Conservation (phyloP, 148 eudicot species). For the Amaranthus palmeri region DNA sequence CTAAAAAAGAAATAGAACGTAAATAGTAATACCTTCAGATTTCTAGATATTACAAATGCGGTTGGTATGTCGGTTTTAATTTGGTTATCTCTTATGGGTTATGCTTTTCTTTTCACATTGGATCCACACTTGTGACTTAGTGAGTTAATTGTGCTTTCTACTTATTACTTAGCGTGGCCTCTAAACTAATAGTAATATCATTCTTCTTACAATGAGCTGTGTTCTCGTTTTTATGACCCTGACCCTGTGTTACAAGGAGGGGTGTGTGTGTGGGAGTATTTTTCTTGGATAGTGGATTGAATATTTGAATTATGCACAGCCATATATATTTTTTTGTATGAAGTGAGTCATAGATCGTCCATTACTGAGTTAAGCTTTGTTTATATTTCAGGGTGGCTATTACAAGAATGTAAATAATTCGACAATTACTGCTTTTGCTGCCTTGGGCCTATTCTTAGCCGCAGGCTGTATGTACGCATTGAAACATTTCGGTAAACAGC, state of each 20-base stretch:
- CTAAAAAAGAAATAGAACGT: too few relatives aligned
- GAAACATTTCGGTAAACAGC: slow-evolving; percentile 70
- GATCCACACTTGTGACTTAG: neutral
- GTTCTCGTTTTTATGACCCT: too few relatives aligned
- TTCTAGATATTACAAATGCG: neutral
- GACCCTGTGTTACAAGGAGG: too few relatives aligned
- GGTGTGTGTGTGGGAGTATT: too few relatives aligned
- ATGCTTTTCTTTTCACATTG: neutral
- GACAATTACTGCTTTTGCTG: slow-evolving; percentile 58
- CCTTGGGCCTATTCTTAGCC: slow-evolving; percentile 61
- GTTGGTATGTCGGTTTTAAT: neutral
- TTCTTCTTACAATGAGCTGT: neutral
- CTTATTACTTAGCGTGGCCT: neutral
- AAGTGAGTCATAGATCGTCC: too few relatives aligned
- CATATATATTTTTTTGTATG: too few relatives aligned
- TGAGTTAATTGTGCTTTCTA: neutral
- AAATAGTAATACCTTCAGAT: too few relatives aligned
- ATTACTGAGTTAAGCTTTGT: neutral
- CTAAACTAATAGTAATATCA: neutral
- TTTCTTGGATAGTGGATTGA: too few relatives aligned
- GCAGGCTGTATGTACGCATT: slow-evolving; percentile 72
- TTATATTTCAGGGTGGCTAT: slow-evolving; percentile 63
- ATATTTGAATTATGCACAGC: too few relatives aligned
- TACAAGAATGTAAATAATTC: slow-evolving; percentile 58
- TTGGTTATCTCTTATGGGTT: neutral